These are phyloP conservation scores for Phlebopus sp. DNA, from an alignment of 1,284 basidiomycete genomes.

Conservation along the genomic window DNA sequence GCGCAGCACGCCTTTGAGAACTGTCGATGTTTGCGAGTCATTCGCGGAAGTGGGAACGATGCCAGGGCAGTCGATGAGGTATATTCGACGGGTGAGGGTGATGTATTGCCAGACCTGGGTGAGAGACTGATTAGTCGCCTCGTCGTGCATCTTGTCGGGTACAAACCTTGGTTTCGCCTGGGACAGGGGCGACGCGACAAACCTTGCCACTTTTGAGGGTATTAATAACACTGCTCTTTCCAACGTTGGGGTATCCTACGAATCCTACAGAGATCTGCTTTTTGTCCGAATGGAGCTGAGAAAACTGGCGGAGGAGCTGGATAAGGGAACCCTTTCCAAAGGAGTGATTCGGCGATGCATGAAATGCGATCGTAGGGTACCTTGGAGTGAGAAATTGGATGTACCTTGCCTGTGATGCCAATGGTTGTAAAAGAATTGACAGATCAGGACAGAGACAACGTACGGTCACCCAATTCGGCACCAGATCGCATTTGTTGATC, in stretches of 20 bases:
- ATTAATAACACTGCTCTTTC: conserved; percentile 97
- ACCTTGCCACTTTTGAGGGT: conserved; percentile 98
- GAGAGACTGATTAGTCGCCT: conserved; percentile 8
- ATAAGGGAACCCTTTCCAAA: conserved; percentile 99
- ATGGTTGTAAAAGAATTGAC: conserved; percentile 3
- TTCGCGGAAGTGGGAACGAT: conserved; percentile 93
- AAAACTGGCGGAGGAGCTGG: conserved; percentile 95
- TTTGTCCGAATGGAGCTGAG: conserved; percentile 96
- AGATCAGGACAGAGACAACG: conserved; percentile 31
- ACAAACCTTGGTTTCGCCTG: conserved; percentile 93
- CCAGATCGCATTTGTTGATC: conserved; percentile 98
- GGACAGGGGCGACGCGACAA: conserved; percentile 94
- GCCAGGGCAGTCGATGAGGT: conserved; percentile 98
- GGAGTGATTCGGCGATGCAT: conserved; percentile 98
- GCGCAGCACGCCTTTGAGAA: conserved; percentile 95
- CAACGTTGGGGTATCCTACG: conserved; percentile 98
- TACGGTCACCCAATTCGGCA: conserved; percentile 99
- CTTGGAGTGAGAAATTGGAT: conserved; percentile 94
- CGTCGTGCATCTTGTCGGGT: not conserved
- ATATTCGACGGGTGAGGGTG: conserved; percentile 92
- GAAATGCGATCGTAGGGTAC: conserved; percentile 96
- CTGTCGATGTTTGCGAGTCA: conserved; percentile 90
- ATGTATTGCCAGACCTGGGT: conserved; percentile 97
- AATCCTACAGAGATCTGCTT: conserved; percentile 99
- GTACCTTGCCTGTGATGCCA: conserved; percentile 77